Evolutionary conservation across 1,284 basidiomycete genomes (phyloP).

Genomic region (Anthracocystis setariae): DNA sequence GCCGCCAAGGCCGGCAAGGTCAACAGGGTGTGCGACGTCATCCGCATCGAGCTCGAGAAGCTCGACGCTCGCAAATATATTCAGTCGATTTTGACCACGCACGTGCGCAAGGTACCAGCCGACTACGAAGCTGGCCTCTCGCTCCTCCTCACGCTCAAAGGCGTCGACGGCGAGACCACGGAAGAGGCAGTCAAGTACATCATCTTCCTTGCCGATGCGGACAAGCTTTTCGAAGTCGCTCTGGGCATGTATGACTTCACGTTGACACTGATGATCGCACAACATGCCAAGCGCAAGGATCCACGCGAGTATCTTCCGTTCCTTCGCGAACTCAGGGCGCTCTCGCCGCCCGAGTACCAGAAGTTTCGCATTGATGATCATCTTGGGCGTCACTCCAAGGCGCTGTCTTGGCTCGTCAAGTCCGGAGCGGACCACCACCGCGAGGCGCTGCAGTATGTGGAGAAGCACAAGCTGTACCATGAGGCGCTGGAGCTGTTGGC

Average conservation of each 20-base stretch:
- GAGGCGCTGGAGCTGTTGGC: constrained; percentile 51
- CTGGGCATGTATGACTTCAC: constrained; percentile 99
- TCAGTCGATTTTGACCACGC: constrained; percentile 89
- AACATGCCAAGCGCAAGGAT: constrained; percentile 96
- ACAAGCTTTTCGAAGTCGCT: constrained; percentile 90
- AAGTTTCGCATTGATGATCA: constrained; percentile 93
- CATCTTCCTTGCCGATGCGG: constrained; percentile 95
- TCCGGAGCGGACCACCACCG: constrained; percentile 81
- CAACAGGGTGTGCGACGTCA: constrained; percentile 79
- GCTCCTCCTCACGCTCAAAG: constrained; percentile 81
- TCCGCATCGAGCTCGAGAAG: constrained; percentile 79
- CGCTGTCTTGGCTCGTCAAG: constrained; percentile 78
- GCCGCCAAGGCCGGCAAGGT: constrained; percentile 72
- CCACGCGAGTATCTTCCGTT: constrained; percentile 98
- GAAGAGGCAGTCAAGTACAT: constrained; percentile 98
- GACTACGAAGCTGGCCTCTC: constrained; percentile 87
- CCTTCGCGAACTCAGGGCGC: constrained; percentile 83
- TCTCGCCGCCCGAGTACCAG: constrained; percentile 82
- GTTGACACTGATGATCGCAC: constrained; percentile 92
- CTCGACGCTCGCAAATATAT: constrained; percentile 80
- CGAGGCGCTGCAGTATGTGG: constrained; percentile 82
- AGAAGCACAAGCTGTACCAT: constrained; percentile 77
- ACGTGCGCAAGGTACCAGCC: constrained; percentile 89
- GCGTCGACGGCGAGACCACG: constrained; percentile 77
- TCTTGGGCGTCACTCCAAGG: constrained; percentile 79